A percentile compares a stretch with the other conserved stretches of the same genome.
phyloP scores from a whole-genome alignment of 345 rosid genomes.

The Nephelium lappaceum region DNA sequence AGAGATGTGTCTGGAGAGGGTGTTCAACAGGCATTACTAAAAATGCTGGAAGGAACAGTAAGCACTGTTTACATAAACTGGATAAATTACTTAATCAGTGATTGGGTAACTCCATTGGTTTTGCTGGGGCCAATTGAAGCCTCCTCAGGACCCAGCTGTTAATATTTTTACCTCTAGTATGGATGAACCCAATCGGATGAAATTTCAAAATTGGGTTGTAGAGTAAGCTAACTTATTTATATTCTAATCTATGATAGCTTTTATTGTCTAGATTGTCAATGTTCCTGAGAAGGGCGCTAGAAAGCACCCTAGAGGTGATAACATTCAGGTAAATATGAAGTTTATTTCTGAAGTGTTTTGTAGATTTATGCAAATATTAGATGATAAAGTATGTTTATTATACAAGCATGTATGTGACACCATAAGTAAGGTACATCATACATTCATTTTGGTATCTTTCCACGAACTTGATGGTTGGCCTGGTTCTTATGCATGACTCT shows the following conservation, averaged over 20 bases:
- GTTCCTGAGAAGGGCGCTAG: slow-evolving; percentile 99
- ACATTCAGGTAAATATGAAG: slow-evolving; percentile 74
- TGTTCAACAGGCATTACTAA: slow-evolving; percentile 95
- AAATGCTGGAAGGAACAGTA: slow-evolving; percentile 99
- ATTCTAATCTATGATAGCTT: slow-evolving; percentile 3
- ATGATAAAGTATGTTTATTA: not conserved
- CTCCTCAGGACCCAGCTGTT: slow-evolving; percentile 1
- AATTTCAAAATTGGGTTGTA: not conserved
- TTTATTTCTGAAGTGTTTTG: not conserved
- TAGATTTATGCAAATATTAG: not conserved
- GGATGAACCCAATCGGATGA: slow-evolving; percentile 2
- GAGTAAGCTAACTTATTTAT: not conserved
- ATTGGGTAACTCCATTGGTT: not conserved
- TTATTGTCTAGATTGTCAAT: slow-evolving; percentile 73
- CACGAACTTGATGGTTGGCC: not conserved
- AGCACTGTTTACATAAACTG: slow-evolving; percentile 31
- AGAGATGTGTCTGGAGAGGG: slow-evolving; percentile 99
- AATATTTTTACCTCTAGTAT: not conserved
- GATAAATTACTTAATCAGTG: not conserved
- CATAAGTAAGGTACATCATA: not conserved
- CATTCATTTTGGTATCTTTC: not conserved
- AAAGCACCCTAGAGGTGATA: slow-evolving; percentile 98
- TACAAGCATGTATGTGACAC: not conserved
- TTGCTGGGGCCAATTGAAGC: not conserved
- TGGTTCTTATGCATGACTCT: not conserved